Base-by-base conservation (phyloP, 805 yeast genomes). In the Candida saitoana region DNA sequence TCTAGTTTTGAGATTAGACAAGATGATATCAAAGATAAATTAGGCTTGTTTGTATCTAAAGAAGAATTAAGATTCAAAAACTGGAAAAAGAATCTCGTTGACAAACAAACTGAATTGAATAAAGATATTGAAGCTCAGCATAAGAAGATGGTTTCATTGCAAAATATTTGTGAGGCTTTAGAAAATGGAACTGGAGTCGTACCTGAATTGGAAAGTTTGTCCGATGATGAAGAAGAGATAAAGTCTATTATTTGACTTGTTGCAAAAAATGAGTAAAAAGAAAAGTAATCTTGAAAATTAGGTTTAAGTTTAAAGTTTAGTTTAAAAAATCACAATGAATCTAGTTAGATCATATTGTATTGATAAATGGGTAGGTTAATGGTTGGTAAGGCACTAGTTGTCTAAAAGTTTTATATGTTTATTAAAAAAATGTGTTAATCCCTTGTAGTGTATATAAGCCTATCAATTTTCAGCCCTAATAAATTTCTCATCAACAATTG, bases 1-100 rank as follows among this genome's bases (percentile, higher is more conserved):
- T 3, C 18, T 17, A 11, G 22, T 18, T 27, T 63, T 46, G 52
- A 74, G 22, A 72, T 71, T 29, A 62, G 64, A 41, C 78, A 75
- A 51, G 55, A 62, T 39, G 56, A 62, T 32, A 57, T 74, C 48
- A 75, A 73, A 51, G 64, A 59, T 43, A 66, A 62, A 42, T 55
- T 69, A 12, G 36, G 29, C 7, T 20, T 22, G 7, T 34, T 18
- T 18, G 72, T 78, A 33, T 55, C 60, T 11, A 42, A 52, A 3
- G 83, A 83, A 54, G 87, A 82, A 46, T 62, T 56, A 36, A 73
- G 76, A 47, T 82, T 82, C 48, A 76, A 74, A 52, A 79, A 74
- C 24, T 81, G 87, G 87, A 80, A 80, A 52, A 61, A 59, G 42
- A 76, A 76, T 0, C 62, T 84, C 37, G 67, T 74, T 38, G 68